Base-by-base conservation (phyloP, 2,329 filamentous ascomycete genomes). In the Celoporthe dispersa region DNA sequence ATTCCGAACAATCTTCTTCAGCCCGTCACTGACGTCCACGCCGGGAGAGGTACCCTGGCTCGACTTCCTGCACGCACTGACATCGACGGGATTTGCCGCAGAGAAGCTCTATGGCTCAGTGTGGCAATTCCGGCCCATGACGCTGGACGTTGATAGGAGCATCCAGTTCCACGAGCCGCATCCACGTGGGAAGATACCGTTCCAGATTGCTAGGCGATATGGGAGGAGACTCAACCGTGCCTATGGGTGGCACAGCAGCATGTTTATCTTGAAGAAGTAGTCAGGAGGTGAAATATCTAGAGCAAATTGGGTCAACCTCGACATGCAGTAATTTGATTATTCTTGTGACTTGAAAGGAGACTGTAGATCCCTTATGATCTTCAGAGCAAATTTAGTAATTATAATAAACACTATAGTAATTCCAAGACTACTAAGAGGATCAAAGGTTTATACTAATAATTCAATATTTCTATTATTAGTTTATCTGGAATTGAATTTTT, bases 161-260 rank as follows among this genome's bases (percentile, higher is more conserved):
- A 90, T 90, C 44, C 85, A 88, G 67, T 87, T 90, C 71, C 87
- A 90, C 71, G 87, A 90, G 74, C 88, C 88, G 2, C 87, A 90
- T 76, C 86, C 87, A 0, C 75, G 75, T 1, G 78, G 78, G 0
- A 89, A 90, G 76, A 80, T 90, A 3, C 78, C 83, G 0, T 86
- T 84, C 70, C 72, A 73, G 1, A 77, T 75, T 55, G 86, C 85
- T 0, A 79, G 86, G 62, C 75, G 82, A 1, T 78, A 82, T 72
- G 87, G 86, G 0, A 77, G 86, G 62, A 78, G 87, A 31, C 73
- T 90, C 53, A 80, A 76, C 65, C 78, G 84, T 60, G 79, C 81
- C 0, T 90, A 85, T 78, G 86, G 84, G 0, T 89, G 85, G 86
- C 19, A 71, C 69, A 80, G 80, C 0, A 77, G 72, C 0, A 84